Evolutionary conservation across 371 early-diverging fungal species (phyloP).

Genomic region (Parasitella parasitica): DNA sequence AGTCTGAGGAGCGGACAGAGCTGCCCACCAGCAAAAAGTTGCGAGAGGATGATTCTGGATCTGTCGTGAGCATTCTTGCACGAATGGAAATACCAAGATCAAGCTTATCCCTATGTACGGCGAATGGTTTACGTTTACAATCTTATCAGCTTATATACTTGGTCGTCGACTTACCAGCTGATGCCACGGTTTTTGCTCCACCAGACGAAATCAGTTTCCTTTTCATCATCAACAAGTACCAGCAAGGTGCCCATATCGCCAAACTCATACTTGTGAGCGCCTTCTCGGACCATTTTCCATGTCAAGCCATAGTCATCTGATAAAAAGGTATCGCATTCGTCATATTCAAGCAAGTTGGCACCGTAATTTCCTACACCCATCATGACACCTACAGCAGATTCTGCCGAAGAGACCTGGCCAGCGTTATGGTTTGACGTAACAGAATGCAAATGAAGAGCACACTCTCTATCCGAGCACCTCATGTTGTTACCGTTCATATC

Average conservation of each 20-base stretch:
- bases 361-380: constrained; percentile 94
- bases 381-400: constrained; percentile 80
- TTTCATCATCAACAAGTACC: constrained; percentile 73
- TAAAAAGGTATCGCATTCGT: constrained; percentile 80
- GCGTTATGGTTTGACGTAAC: constrained; percentile 65
- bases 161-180: constrained; percentile 70
- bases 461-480: constrained; percentile 47
- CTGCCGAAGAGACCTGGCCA: constrained; percentile 74
- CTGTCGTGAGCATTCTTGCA: constrained; percentile 60
- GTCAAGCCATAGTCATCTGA: constrained; percentile 83
- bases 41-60: constrained; percentile 65
- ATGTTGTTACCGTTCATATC: constrained; percentile 35
- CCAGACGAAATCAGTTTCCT: constrained; percentile 64
- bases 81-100: constrained; percentile 52
- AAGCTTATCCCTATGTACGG: constrained; percentile 30
- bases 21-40: constrained; percentile 55
- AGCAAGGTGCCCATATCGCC: constrained; percentile 85
- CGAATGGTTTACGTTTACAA: too few relatives aligned
- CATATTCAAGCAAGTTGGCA: constrained; percentile 60
- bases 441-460: constrained; percentile 86
- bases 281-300: constrained; percentile 79
- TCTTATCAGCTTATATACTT: too few relatives aligned
- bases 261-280: constrained; percentile 88
- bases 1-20: constrained; percentile 29
- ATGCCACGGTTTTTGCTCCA: constrained; percentile 84